phyloP scores from a whole-genome alignment of 2,329 filamentous ascomycete genomes.

The Nothophaeocryptopus gaeumannii region DNA sequence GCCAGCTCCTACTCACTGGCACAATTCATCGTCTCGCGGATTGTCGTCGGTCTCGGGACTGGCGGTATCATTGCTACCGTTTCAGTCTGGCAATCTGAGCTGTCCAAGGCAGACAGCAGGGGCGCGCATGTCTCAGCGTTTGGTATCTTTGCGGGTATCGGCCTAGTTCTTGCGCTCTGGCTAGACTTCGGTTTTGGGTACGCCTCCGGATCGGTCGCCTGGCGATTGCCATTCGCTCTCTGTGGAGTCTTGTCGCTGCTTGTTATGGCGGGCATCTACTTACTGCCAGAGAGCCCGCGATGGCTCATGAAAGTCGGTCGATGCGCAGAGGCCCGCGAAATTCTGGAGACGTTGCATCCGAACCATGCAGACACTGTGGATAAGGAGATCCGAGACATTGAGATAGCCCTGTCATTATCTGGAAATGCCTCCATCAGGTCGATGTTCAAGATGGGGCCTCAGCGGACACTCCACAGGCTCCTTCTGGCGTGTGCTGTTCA shows the following conservation, averaged over 20 bases:
- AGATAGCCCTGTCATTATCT: neutral
- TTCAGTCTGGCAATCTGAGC: constrained; percentile 47
- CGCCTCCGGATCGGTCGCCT: constrained; percentile 36
- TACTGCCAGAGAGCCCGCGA: constrained; percentile 11
- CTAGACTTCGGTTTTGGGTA: constrained; percentile 46
- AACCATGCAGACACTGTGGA: constrained; percentile 1
- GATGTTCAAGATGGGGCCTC: constrained; percentile 4
- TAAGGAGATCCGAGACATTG: constrained; percentile 3
- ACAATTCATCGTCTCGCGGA: constrained; percentile 49
- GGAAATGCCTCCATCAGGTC: neutral
- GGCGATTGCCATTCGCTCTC: constrained; percentile 42
- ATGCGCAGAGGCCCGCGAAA: constrained; percentile 37
- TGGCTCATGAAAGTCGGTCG: constrained; percentile 8
- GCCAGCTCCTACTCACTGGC: constrained; percentile 34
- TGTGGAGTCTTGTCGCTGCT: constrained; percentile 4
- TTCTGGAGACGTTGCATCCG: constrained; percentile 58
- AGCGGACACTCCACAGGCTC: constrained; percentile 1
- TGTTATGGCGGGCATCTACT: constrained; percentile 37
- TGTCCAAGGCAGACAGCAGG: constrained; percentile 25
- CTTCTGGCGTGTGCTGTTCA: constrained; percentile 12
- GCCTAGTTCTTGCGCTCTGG: constrained; percentile 46
- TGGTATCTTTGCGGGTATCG: constrained; percentile 28
- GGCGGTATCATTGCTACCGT: constrained; percentile 23
- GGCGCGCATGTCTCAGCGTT: constrained; percentile 2
- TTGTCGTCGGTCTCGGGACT: constrained; percentile 49